Evolutionary conservation across 2,329 filamentous ascomycete genomes (phyloP).

Genomic region (Arthrobotrys sphaeroides): DNA sequence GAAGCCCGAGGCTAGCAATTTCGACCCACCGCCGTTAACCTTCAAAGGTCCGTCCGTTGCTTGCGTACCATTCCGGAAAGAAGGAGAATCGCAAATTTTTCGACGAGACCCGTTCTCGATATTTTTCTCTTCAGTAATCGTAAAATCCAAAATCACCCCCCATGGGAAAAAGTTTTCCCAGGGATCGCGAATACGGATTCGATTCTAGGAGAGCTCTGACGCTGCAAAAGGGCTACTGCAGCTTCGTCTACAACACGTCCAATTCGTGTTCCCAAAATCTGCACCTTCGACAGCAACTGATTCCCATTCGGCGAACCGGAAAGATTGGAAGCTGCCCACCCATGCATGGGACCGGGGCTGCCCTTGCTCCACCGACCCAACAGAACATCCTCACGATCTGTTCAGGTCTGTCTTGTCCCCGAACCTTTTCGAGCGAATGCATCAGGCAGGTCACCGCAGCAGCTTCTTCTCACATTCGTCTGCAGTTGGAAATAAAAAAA

Average conservation of each 20-base stretch:
- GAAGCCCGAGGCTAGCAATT: background rate
- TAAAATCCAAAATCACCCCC: background rate
- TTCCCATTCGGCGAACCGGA: constrained; percentile 48
- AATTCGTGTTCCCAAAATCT: constrained; percentile 19
- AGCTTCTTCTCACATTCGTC: background rate
- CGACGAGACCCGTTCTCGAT: too few species aligned
- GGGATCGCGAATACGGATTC: background rate
- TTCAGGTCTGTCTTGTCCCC: background rate
- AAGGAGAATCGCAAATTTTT: background rate
- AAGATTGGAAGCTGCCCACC: constrained; percentile 32
- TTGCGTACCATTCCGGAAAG: background rate
- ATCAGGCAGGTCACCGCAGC: constrained; percentile 13
- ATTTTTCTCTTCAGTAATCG: constrained; percentile 2
- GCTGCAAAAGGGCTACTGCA: constrained; percentile 6
- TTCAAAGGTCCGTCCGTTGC: background rate
- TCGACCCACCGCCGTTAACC: background rate
- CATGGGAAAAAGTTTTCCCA: background rate
- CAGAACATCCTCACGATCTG: constrained; percentile 5
- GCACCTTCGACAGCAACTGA: constrained; percentile 15
- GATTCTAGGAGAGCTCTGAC: background rate
- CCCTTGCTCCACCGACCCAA: constrained; percentile 11
- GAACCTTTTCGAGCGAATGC: background rate
- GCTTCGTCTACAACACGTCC: constrained; percentile 16
- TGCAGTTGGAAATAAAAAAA: background rate
- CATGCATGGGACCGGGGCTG: constrained; percentile 7